Evolutionary conservation across 345 rosid species (phyloP).

Genomic region (Eucalyptus curtisii): DNA sequence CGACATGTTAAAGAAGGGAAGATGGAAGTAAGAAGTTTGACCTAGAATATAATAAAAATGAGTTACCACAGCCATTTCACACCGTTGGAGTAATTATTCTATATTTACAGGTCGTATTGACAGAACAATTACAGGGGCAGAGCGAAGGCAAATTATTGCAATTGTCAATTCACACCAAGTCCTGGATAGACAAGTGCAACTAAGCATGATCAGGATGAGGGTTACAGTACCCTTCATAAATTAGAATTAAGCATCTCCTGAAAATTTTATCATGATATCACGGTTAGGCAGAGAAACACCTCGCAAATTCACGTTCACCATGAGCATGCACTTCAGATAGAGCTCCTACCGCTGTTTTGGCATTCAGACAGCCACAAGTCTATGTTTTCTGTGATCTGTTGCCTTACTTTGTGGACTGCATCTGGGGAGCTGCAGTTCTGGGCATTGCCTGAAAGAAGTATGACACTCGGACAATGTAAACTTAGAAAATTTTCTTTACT

Average conservation of each 20-base stretch:
- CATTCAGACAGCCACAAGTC: constrained; percentile 94
- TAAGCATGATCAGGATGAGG: not conserved
- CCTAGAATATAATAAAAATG: not conserved
- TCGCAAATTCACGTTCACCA: not conserved
- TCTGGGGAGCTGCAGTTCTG: constrained; percentile 76
- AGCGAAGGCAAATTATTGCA: not conserved
- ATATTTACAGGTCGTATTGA: not conserved
- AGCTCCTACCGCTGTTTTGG: constrained; percentile 23
- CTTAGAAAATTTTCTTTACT: not conserved
- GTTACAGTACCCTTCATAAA: not conserved
- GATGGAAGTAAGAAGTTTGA: not conserved
- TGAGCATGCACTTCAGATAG: constrained; percentile 1
- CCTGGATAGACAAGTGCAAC: not conserved
- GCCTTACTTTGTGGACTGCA: constrained; percentile 76
- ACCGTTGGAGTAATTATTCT: not conserved
- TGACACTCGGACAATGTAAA: not conserved
- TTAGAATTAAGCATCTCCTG: not conserved
- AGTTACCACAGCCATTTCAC: not conserved
- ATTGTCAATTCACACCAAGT: not conserved
- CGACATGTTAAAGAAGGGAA: not conserved
- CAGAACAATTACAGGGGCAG: not conserved
- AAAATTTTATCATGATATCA: not conserved
- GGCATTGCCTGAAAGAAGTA: constrained; percentile 42
- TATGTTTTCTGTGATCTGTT: constrained; percentile 58
- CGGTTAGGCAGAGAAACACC: not conserved